Conservation (phyloP, 768 basidiomycete genomes). For the Podaxis pistillaris region DNA sequence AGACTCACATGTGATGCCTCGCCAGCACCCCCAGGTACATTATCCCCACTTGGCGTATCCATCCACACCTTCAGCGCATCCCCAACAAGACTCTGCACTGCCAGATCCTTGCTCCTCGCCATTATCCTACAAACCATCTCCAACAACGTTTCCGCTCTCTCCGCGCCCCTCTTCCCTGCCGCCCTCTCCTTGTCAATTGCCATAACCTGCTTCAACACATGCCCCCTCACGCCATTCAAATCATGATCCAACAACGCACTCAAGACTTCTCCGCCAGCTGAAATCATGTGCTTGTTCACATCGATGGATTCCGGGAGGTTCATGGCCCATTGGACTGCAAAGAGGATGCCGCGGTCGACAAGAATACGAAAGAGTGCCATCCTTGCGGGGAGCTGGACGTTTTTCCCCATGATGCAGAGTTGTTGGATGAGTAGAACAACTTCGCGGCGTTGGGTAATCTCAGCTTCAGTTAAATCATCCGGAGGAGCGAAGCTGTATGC, state of each 20-base stretch:
- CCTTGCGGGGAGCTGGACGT: slow-evolving; percentile 86
- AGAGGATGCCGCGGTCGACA: slow-evolving; percentile 84
- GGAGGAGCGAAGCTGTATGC: slow-evolving; percentile 57
- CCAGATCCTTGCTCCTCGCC: slow-evolving; percentile 77
- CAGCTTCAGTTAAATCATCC: slow-evolving; percentile 53
- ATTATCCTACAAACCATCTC: slow-evolving; percentile 75
- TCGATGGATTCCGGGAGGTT: slow-evolving; percentile 59
- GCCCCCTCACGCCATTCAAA: slow-evolving; percentile 78
- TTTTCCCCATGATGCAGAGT: slow-evolving; percentile 94
- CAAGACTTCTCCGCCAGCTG: slow-evolving; percentile 84
- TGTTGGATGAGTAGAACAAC: slow-evolving; percentile 89
- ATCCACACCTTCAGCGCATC: slow-evolving; percentile 84
- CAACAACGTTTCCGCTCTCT: slow-evolving; percentile 71
- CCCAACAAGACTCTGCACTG: slow-evolving; percentile 86
- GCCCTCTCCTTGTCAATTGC: slow-evolving; percentile 68
- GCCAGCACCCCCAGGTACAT: slow-evolving; percentile 18
- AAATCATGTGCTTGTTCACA: slow-evolving; percentile 56
- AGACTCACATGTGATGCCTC: slow-evolving; percentile 33
- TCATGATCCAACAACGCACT: slow-evolving; percentile 89
- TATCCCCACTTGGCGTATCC: slow-evolving; percentile 61
- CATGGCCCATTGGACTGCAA: slow-evolving; percentile 92
- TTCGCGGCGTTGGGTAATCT: slow-evolving; percentile 61
- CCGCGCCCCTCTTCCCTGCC: slow-evolving; percentile 52
- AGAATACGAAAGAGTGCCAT: slow-evolving; percentile 83
- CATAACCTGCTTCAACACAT: slow-evolving; percentile 78